Conservation (phyloP, 345 rosid genomes). For the Angophora floribunda region DNA sequence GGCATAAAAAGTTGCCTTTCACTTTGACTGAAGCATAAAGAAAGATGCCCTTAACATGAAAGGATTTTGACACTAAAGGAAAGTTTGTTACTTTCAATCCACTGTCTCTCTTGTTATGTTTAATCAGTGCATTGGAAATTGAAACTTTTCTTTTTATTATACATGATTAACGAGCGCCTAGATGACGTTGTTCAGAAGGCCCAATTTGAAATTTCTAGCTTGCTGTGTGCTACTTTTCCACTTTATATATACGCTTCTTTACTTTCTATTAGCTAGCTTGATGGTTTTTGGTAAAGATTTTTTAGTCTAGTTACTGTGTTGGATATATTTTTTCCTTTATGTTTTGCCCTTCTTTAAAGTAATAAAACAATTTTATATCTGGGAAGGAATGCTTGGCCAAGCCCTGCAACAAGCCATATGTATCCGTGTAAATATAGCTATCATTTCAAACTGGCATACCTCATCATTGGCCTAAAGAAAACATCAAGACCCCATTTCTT, state of each 20-base stretch:
- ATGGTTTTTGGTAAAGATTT: neutral
- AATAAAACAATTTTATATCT: neutral
- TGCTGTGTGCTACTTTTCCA: neutral
- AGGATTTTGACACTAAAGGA: neutral
- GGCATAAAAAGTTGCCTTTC: neutral
- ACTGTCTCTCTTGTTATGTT: neutral
- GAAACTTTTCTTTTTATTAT: neutral
- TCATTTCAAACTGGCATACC: neutral
- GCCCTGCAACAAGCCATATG: neutral
- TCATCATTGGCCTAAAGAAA: neutral
- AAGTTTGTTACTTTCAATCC: neutral
- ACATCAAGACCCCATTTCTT: neutral
- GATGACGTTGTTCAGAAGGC: neutral
- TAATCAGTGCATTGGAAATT: neutral
- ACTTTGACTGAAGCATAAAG: neutral
- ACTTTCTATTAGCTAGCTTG: neutral
- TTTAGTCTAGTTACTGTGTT: neutral
- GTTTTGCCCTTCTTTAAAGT: neutral
- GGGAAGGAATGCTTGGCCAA: neutral
- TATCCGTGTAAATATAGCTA: neutral
- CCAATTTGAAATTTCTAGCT: neutral
- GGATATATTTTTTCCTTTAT: neutral
- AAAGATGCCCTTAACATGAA: neutral
- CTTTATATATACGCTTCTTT: neutral
- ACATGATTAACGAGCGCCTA: neutral